Evolutionary conservation across 108 stramenopile species (phyloP).

Genomic region (Parmales sp.): DNA sequence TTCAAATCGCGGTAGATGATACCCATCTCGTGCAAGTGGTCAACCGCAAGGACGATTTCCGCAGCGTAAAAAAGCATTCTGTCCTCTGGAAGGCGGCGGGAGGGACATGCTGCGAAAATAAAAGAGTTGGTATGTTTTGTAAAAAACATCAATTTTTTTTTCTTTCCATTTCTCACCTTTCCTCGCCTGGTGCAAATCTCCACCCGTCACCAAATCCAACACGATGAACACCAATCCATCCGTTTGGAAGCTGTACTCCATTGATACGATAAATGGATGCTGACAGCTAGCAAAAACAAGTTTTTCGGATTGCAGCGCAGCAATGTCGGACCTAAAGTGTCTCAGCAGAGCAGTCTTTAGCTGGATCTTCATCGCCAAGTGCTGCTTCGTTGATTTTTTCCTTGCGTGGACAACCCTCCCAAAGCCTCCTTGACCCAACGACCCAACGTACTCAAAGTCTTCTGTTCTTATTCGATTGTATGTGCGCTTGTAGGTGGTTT

Average conservation of each 20-base stretch:
- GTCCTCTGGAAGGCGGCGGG: slow-evolving; percentile 34
- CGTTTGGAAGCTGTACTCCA: slow-evolving; percentile 51
- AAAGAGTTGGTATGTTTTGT: neutral
- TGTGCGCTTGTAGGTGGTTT: neutral
- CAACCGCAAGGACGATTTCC: slow-evolving; percentile 49
- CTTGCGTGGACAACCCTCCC: neutral
- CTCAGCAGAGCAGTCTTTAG: slow-evolving; percentile 40
- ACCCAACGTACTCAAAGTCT: neutral
- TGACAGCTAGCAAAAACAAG: slow-evolving; percentile 32
- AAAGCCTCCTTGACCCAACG: slow-evolving; percentile 4
- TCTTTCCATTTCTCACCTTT: neutral
- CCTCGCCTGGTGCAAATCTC: neutral
- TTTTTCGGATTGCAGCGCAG: slow-evolving; percentile 40
- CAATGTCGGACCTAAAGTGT: slow-evolving; percentile 22
- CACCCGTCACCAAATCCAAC: slow-evolving; percentile 14
- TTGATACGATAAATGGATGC: slow-evolving; percentile 50
- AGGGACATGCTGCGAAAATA: neutral
- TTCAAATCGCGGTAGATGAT: slow-evolving; percentile 60
- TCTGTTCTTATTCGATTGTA: neutral
- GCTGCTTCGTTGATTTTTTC: slow-evolving; percentile 15
- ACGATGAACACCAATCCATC: slow-evolving; percentile 45
- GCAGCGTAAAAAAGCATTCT: slow-evolving; percentile 48
- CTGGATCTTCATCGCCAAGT: slow-evolving; percentile 46
- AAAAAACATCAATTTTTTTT: neutral
- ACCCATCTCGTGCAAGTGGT: slow-evolving; percentile 40